Base-by-base conservation (phyloP, 192 early-diverging fungal genomes). In the Podila epigama region DNA sequence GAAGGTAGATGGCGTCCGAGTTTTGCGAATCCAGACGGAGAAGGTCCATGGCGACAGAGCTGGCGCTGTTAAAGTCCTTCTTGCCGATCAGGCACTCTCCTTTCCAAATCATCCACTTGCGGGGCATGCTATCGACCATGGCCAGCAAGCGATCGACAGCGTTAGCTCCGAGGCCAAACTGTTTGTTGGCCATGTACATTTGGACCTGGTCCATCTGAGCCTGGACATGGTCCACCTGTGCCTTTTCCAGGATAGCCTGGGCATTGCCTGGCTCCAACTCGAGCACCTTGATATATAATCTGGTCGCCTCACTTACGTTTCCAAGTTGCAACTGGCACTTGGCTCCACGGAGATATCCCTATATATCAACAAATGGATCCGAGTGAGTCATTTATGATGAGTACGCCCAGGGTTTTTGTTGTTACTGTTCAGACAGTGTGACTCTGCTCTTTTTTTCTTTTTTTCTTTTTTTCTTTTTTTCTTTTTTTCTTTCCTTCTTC, bases 241-340 rank as follows among this genome's bases (percentile, higher is more conserved):
- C 66, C 56, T 66, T 65, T 28, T 88, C 87, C 27, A 73, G 53
- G 25, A 57, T 44, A 10, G 78, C 79, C 63, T 82, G 79, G 22
- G 34, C 51, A 37, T 85, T 85, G 29, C 40, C 63, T 9, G 80
- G 68, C 50, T 84, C 86, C 42, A 67, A 27, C 31, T 67, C 69
- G 16, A 86, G 41, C 29, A 66, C 79, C 54, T 85, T 70, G 15
- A 66, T 62, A 42, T 84, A 88, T 54, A 75, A 54, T 32, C 83
- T 65, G 9, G 56, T 50, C 1, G 93, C 85, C 33, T 93, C 92
- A 36, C 79, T 81, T 28, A 91, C 62, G 51, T 93, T 83, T 53
- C 92, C 93, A 54, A 93, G 68, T 68, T 87, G 75, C 58, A 95
- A 53, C 25, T 89, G 82, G 52, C 91, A 90, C 81, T 95, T 95